Evolutionary conservation across 805 yeast species (phyloP), one percentile per base, ranked within the genome.

Genomic region (Myxozyma sirexii): DNA sequence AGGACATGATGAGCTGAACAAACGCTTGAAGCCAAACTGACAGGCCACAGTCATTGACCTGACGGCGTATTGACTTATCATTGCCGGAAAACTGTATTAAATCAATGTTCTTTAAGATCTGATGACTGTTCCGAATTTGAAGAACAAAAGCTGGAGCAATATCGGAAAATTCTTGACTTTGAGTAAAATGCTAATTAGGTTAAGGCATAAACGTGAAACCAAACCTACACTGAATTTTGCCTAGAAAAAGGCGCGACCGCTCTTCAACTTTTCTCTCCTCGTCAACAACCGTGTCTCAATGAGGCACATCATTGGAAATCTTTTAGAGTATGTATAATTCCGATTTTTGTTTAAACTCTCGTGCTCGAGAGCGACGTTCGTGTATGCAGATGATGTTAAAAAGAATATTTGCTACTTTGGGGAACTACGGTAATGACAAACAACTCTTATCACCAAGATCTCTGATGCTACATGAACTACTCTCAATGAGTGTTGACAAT

Each of bases 371-470:
- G 43, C 21, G 24, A 21, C 19, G 13, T 19, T 35, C n/a, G 26
- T 27, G 5, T 24, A 15, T 26, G 58, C 53, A 31, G 31, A 54
- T 58, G 62, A 58, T 58, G 62, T 48, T 48, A 58, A 27, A 47
- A 58, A 17, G 50, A 38, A 24, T 58, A 57, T 58, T 51, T 58
- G 58, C 62, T 58, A 57, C 62, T 47, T 43, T 46, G 45, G 42
- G 38, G 57, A 48, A 48, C 57, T 29, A 8, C 45, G 48, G 57
- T 48, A 26, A 53, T 58, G 62, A 58, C 54, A 46, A 49, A 53
- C 35, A n/a, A 24, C 13, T 29, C 29, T 26, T 57, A 57, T 57
- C 62, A 58, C 62, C 62, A 58, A 58, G 62, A 58, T 58, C 62
- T 58, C 62, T 58, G 62, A 58, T 41, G 52, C 49, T 24, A 13